phyloP scores from a whole-genome alignment of 108 stramenopile species.

The Mediolabrus comicus region DNA sequence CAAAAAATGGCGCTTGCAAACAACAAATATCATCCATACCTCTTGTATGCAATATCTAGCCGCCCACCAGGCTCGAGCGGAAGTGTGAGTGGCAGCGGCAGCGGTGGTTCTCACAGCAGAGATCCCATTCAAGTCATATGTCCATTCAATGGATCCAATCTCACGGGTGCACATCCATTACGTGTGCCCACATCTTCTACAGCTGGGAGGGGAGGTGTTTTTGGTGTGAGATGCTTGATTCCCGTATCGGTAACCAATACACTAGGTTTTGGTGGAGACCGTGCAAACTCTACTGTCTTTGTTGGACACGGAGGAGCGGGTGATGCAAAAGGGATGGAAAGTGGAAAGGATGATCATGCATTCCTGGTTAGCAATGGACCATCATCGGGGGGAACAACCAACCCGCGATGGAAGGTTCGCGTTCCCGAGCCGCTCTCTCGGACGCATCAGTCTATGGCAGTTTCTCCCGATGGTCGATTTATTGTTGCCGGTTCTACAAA shows the following conservation, averaged over 20 bases:
- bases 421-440: constrained; percentile 65
- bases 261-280: constrained; percentile 14
- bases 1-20: constrained; percentile 1
- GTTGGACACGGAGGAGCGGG: constrained; percentile 29
- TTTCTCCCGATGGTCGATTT: constrained; percentile 72
- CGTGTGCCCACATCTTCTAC: constrained; percentile 7
- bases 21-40: constrained; percentile 14
- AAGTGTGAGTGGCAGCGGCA: background rate
- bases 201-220: constrained; percentile 7
- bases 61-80: constrained; percentile 17
- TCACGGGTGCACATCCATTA: constrained; percentile 14
- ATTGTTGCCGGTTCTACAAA: constrained; percentile 61
- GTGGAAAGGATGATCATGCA: constrained; percentile 32
- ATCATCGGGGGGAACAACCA: constrained; percentile 13
- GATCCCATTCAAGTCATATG: constrained; percentile 39
- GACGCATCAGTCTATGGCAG: constrained; percentile 36
- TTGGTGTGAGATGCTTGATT: constrained; percentile 22
- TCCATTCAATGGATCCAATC: constrained; percentile 44
- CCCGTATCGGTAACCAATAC: constrained; percentile 15
- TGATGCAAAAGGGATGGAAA: background rate
- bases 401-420: constrained; percentile 63
- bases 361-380: constrained; percentile 16
- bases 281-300: constrained; percentile 15
- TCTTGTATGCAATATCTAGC: constrained; percentile 27
- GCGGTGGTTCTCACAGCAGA: constrained; percentile 15